Percentiles rank a stretch among this genome's conserved stretches.
phyloP scores from a whole-genome alignment of 179 eudicot species.

The Sideroxylon spinosum region DNA sequence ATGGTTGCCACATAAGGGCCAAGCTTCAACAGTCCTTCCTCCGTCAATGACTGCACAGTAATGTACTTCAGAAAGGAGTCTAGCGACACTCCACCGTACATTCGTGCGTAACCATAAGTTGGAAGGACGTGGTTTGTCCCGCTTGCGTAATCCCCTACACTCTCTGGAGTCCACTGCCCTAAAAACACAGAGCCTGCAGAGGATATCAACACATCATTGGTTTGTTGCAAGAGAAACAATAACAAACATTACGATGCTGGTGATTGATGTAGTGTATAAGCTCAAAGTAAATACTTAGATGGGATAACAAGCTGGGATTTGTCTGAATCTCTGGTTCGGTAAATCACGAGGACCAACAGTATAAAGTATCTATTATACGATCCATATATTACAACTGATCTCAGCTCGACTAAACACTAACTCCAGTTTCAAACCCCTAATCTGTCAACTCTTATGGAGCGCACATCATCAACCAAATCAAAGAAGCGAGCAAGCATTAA shows the following conservation, averaged over 20 bases:
- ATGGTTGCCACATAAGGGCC: constrained; percentile 90
- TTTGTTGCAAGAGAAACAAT: background rate
- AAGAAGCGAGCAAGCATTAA: no score
- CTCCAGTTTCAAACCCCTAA: background rate
- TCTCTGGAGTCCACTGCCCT: constrained; percentile 99
- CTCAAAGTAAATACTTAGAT: background rate
- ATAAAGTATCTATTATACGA: background rate
- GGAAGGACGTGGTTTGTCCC: constrained; percentile 99
- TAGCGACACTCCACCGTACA: constrained; percentile 93
- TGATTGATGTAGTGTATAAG: background rate
- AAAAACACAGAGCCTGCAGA: constrained; percentile 85
- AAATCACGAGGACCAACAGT: background rate
- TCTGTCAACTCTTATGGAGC: no score
- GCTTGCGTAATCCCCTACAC: constrained; percentile 98
- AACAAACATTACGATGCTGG: no score
- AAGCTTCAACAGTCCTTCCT: constrained; percentile 78
- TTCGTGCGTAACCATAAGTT: constrained; percentile 92
- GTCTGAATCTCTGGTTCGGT: background rate
- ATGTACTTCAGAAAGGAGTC: constrained; percentile 94
- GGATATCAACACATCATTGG: background rate
- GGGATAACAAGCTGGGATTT: background rate
- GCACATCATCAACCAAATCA: no score
- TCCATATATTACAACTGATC: background rate
- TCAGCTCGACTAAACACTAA: background rate
- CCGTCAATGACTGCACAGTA: constrained; percentile 90